Percentiles rank a stretch among this genome's conserved stretches.
Conservation (phyloP, 106 monocot genomes). For the Dioscorea zingiberensis region DNA sequence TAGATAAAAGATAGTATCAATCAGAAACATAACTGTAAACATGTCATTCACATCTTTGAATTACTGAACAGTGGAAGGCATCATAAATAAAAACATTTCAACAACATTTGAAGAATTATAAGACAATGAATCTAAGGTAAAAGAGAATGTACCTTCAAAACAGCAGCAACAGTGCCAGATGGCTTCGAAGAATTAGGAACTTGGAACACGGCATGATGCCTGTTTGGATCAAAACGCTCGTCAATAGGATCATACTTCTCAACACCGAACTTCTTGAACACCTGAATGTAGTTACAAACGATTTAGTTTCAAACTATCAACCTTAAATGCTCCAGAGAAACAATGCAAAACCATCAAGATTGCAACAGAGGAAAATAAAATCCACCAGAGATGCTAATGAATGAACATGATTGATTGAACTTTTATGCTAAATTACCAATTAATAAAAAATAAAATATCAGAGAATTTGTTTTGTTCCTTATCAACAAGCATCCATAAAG, state of each 20-base stretch:
- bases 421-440: no score
- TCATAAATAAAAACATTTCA: slow-evolving; percentile 70
- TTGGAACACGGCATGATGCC: slow-evolving; percentile 66
- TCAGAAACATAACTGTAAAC: no score
- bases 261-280: slow-evolving; percentile 64
- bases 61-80: neutral
- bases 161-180: slow-evolving; percentile 61
- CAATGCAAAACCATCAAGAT: neutral
- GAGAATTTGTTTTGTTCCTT: no score
- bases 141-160: slow-evolving; percentile 57
- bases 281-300: slow-evolving; percentile 21
- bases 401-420: no score
- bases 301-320: no score
- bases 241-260: slow-evolving; percentile 71
- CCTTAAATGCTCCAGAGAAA: neutral
- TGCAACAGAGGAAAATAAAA: neutral
- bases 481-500: no score
- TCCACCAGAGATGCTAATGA: no score
- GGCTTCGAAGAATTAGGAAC: slow-evolving; percentile 61
- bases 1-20: no score
- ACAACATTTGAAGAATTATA: no score
- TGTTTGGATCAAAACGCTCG: slow-evolving; percentile 74
- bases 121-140: no score
- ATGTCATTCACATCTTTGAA: no score
- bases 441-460: no score